Evolutionary conservation across 345 rosid species (phyloP).

Genomic region (Boechera retrofracta): DNA sequence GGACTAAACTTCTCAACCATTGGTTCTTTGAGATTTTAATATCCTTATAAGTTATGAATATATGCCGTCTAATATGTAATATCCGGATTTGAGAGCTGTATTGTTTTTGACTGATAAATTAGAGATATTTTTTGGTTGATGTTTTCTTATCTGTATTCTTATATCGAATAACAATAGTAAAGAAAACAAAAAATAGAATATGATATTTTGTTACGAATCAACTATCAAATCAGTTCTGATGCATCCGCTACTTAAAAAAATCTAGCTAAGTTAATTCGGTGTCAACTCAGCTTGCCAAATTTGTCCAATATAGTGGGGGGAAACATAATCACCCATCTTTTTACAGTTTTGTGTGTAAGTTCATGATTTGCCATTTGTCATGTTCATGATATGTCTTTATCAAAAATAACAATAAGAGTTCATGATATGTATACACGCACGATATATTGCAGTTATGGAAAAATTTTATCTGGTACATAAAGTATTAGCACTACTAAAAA

Average conservation of each 20-base stretch:
- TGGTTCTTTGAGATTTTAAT: neutral
- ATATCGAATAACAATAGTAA: conserved; percentile 14
- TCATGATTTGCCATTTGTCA: conserved; percentile 13
- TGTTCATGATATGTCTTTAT: conserved; percentile 10
- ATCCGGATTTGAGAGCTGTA: neutral
- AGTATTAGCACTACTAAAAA: neutral
- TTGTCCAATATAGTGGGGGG: conserved; percentile 32
- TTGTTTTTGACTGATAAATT: neutral
- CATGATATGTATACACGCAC: conserved; percentile 9
- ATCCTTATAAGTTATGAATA: neutral
- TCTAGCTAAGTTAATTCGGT: conserved; percentile 27
- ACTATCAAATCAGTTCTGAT: conserved; percentile 27
- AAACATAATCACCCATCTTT: conserved; percentile 19
- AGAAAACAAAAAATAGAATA: neutral
- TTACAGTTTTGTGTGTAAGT: conserved; percentile 2
- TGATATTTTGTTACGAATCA: conserved; percentile 25
- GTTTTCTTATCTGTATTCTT: conserved; percentile 8
- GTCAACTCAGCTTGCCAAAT: conserved; percentile 38
- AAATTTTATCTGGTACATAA: neutral
- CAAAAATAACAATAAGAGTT: neutral
- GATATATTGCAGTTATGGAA: conserved; percentile 10
- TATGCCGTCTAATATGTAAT: neutral
- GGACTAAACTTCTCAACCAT: neutral
- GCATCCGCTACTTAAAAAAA: conserved; percentile 28
- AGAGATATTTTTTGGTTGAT: neutral